Evolutionary conservation across 2,329 filamentous ascomycete species (phyloP).

Genomic region (Clonostachys solani): DNA sequence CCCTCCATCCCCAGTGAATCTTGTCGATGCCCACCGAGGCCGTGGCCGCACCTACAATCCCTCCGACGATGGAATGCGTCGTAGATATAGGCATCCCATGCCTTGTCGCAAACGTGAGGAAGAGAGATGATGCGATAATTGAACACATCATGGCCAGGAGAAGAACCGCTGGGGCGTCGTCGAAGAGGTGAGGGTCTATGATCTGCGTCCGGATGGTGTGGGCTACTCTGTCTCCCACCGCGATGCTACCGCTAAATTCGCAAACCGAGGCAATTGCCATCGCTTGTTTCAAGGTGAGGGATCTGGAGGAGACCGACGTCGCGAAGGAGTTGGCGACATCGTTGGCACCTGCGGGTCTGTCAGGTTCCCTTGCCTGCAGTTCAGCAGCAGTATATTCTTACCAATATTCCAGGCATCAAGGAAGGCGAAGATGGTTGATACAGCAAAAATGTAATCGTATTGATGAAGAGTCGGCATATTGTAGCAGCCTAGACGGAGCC

Average conservation of each 20-base stretch:
- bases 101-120: conserved; percentile 45
- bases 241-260: conserved; percentile 37
- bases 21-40: conserved; percentile 27
- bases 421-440: conserved; percentile 51
- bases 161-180: conserved; percentile 37
- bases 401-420: conserved; percentile 59
- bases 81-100: conserved; percentile 49
- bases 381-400: conserved; percentile 11
- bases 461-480: conserved; percentile 33
- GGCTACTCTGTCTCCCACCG: conserved; percentile 27
- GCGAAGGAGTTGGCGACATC: conserved; percentile 45
- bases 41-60: conserved; percentile 27
- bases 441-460: conserved; percentile 52
- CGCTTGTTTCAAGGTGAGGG: conserved; percentile 37
- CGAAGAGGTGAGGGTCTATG: conserved; percentile 36
- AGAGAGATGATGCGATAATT: conserved; percentile 44
- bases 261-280: conserved; percentile 36
- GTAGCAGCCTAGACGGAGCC: neutral
- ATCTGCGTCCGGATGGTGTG: conserved; percentile 44
- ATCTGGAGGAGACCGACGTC: conserved; percentile 40
- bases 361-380: neutral
- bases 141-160: conserved; percentile 52
- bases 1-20: conserved; percentile 27
- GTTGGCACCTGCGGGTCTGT: conserved; percentile 31
- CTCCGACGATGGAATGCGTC: conserved; percentile 46